Evolutionary conservation across 2,329 filamentous ascomycete genomes (phyloP), one percentile per base, ranked within the genome.

Genomic region (Trichophyton rubrum): DNA sequence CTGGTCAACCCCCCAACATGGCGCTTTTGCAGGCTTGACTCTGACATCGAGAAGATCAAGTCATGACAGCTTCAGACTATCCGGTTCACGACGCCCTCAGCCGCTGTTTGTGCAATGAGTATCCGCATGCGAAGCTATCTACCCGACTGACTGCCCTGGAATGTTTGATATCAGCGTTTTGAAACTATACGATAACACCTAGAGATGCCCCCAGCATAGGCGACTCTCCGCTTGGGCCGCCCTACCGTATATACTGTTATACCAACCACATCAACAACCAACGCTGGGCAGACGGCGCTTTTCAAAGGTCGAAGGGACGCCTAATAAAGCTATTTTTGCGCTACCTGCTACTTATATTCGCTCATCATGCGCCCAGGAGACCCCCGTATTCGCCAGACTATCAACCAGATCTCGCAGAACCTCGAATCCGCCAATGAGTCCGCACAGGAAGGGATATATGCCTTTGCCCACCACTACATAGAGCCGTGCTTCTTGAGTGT

Each of bases 381-480:
- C 74, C 91, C 91, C 63, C 88, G 91, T 69, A 85, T 96, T 73
- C 89, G 91, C 66, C 90, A 95, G 74, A 90, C 89, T 68, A 89
- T 95, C 82, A 95, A 96, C 72, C 89, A 93, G 71, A 86, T 96
- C 71, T 87, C 89, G 5, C 88, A 93, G 67, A 95, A 92, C 69
- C 85, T 95, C 74, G 92, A 96, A 74, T 83, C 88, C 35, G 90
- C 89, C 55, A 95, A 95, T 63, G 90, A 95, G 72, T 87, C 89
- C 61, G 90, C 92, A n/a, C 91, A 93, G 63, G 90, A 89, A 56
- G 86, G 87, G 60, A 87, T 97, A 69, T 97, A 91, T 82, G 85
- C 85, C 63, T 93, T 96, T 70, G 85, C 89, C 61, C 89, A 96
- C 71, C 80, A 84, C 67, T 96, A 96, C 74, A 80, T 97, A 68